phyloP scores from a whole-genome alignment of 345 rosid genomes.

The Rhodamnia argentea region DNA sequence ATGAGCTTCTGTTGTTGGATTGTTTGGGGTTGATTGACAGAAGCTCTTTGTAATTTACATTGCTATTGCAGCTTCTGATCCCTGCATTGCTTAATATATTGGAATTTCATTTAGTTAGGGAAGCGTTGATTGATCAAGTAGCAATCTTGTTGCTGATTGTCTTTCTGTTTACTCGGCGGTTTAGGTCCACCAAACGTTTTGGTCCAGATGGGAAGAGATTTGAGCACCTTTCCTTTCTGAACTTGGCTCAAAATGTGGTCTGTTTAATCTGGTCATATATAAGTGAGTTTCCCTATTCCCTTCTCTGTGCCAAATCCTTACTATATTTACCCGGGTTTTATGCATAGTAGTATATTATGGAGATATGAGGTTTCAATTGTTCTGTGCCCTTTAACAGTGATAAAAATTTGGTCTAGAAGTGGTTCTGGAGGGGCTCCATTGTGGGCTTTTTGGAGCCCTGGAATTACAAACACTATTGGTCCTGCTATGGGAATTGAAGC shows the following conservation, averaged over 20 bases:
- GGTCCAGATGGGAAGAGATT: constrained; percentile 82
- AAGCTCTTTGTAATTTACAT: background rate
- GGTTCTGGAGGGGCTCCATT: constrained; percentile 73
- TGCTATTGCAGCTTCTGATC: background rate
- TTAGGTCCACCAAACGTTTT: constrained; percentile 83
- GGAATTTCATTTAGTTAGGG: background rate
- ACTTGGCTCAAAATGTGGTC: constrained; percentile 85
- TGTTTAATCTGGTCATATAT: constrained; percentile 87
- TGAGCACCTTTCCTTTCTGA: constrained; percentile 82
- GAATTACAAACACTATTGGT: constrained; percentile 93
- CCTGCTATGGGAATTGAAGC: constrained; percentile 99
- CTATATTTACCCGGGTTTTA: background rate
- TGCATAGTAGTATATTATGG: background rate
- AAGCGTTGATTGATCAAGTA: background rate
- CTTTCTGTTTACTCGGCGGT: background rate
- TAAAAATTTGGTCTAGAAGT: constrained; percentile 73
- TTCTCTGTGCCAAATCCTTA: background rate
- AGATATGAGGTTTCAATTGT: background rate
- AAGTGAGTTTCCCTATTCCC: constrained; percentile 37
- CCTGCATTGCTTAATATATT: background rate
- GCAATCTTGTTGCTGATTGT: background rate
- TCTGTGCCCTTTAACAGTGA: constrained; percentile 33
- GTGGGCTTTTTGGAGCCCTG: constrained; percentile 97
- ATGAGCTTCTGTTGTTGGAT: background rate
- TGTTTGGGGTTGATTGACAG: background rate